Evolutionary conservation across 257 asterid species (phyloP).

Genomic region (Coffea canephora): DNA sequence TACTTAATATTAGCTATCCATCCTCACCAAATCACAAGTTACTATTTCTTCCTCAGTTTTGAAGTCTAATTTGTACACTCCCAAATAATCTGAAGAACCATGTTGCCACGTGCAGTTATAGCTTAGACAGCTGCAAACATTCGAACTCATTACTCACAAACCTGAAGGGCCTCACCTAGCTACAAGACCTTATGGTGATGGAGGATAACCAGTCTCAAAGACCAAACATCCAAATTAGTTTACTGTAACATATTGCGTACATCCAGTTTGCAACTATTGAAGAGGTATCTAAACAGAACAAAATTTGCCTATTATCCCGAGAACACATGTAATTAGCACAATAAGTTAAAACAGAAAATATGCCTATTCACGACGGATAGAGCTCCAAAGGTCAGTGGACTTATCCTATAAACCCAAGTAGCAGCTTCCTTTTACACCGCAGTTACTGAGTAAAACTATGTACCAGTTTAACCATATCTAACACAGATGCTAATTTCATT

Average conservation of each 20-base stretch:
- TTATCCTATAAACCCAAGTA: background rate
- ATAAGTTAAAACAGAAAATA: too few species aligned
- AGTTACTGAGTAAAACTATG: background rate
- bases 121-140: background rate
- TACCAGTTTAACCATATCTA: background rate
- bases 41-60: background rate
- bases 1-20: background rate
- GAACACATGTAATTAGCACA: background rate
- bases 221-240: background rate
- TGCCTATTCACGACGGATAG: background rate
- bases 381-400: background rate
- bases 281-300: background rate
- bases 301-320: background rate
- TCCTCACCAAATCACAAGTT: background rate
- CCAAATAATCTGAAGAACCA: background rate
- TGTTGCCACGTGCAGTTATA: background rate
- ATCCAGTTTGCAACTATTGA: background rate
- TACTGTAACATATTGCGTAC: background rate
- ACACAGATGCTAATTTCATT: background rate
- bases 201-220: background rate
- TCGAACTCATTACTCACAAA: background rate
- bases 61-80: background rate
- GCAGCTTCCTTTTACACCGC: background rate
- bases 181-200: background rate
- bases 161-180: background rate